phyloP scores from a whole-genome alignment of 192 early-diverging fungal species.

The Podila epigama region DNA sequence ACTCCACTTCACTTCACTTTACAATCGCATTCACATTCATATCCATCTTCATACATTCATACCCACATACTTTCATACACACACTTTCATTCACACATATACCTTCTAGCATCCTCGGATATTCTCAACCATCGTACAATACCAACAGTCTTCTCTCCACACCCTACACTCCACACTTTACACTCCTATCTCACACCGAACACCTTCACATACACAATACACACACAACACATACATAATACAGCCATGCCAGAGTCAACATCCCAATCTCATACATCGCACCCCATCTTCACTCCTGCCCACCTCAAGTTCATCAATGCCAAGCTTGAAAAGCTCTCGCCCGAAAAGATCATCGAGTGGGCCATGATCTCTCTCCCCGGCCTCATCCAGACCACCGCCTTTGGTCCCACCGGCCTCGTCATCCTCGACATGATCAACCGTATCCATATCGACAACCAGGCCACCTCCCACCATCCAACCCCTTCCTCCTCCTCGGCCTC shows the following conservation, averaged over 20 bases:
- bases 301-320: conserved; percentile 81
- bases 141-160: not conserved
- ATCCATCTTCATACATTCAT: not conserved
- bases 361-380: conserved; percentile 79
- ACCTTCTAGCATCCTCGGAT: too few species aligned
- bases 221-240: not conserved
- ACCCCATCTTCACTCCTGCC: conserved; percentile 55
- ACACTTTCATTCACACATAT: too few species aligned
- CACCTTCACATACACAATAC: not conserved
- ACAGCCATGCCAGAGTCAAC: conserved; percentile 43
- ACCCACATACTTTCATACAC: not conserved
- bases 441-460: conserved; percentile 61
- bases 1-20: not conserved
- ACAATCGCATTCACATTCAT: not conserved
- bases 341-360: conserved; percentile 88
- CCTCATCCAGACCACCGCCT: conserved; percentile 93
- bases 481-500: conserved; percentile 35
- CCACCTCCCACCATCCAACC: conserved; percentile 49
- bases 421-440: conserved; percentile 87
- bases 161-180: not conserved
- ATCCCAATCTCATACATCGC: conserved; percentile 1
- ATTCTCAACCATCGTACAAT: too few species aligned
- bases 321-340: conserved; percentile 69
- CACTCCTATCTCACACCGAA: not conserved
- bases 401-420: conserved; percentile 91